A percentile compares a stretch with the other conserved stretches of the same genome.
Evolutionary conservation across 257 asterid species (phyloP).

Genomic region (Craterostigma plantagineum): DNA sequence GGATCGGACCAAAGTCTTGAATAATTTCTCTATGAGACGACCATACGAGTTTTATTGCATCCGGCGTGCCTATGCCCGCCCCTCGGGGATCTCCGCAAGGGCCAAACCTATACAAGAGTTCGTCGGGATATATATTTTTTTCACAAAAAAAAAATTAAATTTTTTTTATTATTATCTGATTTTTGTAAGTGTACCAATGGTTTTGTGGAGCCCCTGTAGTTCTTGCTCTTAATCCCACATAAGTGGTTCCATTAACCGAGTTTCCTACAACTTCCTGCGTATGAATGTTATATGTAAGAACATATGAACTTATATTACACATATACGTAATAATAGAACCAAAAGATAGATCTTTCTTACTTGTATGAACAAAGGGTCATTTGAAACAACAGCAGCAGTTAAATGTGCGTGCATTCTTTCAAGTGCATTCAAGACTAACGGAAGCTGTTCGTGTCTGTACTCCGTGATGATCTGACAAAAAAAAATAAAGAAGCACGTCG

Average conservation of each 20-base stretch:
- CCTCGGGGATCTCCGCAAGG: conserved; percentile 90
- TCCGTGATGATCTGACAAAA: conserved; percentile 48
- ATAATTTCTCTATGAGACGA: conserved; percentile 82
- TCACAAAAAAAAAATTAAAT: conserved; percentile 3
- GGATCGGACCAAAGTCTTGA: conserved; percentile 59
- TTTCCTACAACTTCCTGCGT: conserved; percentile 74
- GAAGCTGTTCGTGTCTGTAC: conserved; percentile 53
- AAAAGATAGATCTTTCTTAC: conserved; percentile 17
- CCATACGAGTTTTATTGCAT: conserved; percentile 84
- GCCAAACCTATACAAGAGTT: conserved; percentile 39
- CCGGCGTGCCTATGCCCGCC: conserved; percentile 89
- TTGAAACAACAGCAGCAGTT: conserved; percentile 92
- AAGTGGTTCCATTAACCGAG: conserved; percentile 89
- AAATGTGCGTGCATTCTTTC: conserved; percentile 92
- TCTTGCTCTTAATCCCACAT: conserved; percentile 81
- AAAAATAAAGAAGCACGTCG: neutral
- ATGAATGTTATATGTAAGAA: neutral
- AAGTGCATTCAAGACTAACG: conserved; percentile 44
- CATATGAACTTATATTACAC: neutral
- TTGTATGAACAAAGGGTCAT: conserved; percentile 61
- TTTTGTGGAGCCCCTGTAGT: conserved; percentile 94
- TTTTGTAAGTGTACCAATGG: conserved; percentile 37
- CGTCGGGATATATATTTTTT: neutral
- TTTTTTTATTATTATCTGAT: too few relatives aligned
- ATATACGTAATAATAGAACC: neutral